phyloP scores from a whole-genome alignment of 176 grass and related monocot species.

The Alopecurus myosuroides region DNA sequence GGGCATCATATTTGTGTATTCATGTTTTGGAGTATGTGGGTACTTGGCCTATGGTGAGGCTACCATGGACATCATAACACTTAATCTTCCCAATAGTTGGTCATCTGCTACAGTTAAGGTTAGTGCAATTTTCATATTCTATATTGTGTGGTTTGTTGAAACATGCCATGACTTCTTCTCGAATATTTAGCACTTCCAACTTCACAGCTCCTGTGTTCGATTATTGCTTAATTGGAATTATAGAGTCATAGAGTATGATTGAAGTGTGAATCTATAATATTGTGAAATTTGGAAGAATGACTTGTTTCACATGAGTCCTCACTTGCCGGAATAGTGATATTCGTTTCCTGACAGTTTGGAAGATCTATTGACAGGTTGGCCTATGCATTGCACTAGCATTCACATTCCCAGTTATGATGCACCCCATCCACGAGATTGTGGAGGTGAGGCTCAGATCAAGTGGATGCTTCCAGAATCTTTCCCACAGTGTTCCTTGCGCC shows the following conservation, averaged over 20 bases:
- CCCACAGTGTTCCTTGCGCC: background rate
- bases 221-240: background rate
- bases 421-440: constrained; percentile 82
- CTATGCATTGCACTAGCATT: constrained; percentile 78
- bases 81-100: constrained; percentile 89
- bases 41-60: constrained; percentile 86
- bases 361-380: constrained; percentile 53
- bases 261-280: background rate
- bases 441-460: constrained; percentile 61
- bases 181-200: background rate
- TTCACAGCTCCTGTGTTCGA: background rate
- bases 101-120: constrained; percentile 72
- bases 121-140: constrained; percentile 22
- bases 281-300: background rate
- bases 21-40: constrained; percentile 76
- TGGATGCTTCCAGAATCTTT: constrained; percentile 57
- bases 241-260: background rate
- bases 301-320: background rate
- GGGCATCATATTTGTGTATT: constrained; percentile 54
- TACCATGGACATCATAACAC: constrained; percentile 88
- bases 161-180: background rate
- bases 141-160: background rate
- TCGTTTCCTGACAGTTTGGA: background rate
- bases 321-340: background rate
- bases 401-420: constrained; percentile 93